Conservation (phyloP, 2,329 filamentous ascomycete species). For the Aspergillus sp. region DNA sequence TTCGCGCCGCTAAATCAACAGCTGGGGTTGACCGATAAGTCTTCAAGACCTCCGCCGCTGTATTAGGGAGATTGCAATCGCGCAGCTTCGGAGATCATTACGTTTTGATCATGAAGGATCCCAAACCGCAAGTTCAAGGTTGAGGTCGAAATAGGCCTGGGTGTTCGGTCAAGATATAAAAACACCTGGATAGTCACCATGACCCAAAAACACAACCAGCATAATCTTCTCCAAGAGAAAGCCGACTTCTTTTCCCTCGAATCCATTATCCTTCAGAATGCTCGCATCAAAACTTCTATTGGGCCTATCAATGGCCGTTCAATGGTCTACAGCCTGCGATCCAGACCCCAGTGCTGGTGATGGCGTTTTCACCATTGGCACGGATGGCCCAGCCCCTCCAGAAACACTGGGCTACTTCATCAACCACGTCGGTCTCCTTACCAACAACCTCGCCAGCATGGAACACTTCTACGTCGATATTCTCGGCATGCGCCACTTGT, state of each 20-base stretch:
- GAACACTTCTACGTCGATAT: slow-evolving; percentile 7
- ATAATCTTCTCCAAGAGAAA: neutral
- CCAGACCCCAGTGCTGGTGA: neutral
- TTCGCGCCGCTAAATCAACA: neutral
- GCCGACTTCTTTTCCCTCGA: neutral
- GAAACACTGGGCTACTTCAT: slow-evolving; percentile 8
- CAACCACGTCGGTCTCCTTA: slow-evolving; percentile 9
- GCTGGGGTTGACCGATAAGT: neutral
- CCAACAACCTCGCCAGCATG: neutral
- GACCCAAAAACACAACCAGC: neutral
- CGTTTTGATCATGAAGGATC: neutral
- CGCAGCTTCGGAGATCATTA: neutral
- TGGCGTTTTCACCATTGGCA: neutral
- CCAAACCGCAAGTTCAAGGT: neutral
- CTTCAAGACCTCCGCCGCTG: neutral
- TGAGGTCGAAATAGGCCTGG: neutral
- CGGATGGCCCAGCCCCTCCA: slow-evolving; percentile 3
- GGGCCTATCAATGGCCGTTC: neutral
- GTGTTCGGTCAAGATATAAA: neutral
- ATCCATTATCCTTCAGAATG: neutral
- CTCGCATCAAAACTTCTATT: neutral
- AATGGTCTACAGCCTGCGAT: slow-evolving; percentile 1
- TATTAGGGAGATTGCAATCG: neutral
- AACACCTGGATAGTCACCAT: neutral
- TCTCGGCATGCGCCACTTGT: slow-evolving; percentile 7